phyloP scores from a whole-genome alignment of 306 rosid species.

The Cajanus cajan region DNA sequence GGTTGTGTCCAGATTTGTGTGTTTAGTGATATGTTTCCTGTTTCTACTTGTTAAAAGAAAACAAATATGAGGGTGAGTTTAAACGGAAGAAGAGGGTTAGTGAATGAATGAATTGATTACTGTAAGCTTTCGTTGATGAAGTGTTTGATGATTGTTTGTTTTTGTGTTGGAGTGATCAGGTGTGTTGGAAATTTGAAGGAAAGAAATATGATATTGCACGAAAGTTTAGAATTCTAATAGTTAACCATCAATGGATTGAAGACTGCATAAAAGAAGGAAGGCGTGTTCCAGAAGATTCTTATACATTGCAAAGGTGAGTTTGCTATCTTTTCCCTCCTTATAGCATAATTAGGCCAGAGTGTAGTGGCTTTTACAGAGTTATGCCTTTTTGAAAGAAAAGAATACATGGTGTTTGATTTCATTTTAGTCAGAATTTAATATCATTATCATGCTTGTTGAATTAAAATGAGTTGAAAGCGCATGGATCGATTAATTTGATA shows the following conservation, averaged over 20 bases:
- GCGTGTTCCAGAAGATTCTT: slow-evolving; percentile 70
- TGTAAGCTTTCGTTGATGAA: background rate
- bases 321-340: background rate
- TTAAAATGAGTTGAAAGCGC: slow-evolving; percentile 10
- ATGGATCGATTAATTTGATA: background rate
- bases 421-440: background rate
- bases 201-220: slow-evolving; percentile 60
- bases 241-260: slow-evolving; percentile 88
- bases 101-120: background rate
- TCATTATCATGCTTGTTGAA: background rate
- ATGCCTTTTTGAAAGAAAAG: background rate
- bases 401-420: background rate
- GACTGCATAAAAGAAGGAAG: slow-evolving; percentile 73
- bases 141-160: slow-evolving; percentile 5
- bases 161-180: slow-evolving; percentile 42
- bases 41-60: background rate
- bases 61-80: background rate
- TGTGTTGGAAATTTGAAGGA: slow-evolving; percentile 78
- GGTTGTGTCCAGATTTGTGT: background rate
- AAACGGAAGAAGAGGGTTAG: background rate
- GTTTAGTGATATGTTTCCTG: background rate
- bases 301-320: slow-evolving; percentile 57
- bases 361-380: slow-evolving; percentile 1
- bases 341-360: background rate
- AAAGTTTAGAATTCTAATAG: slow-evolving; percentile 44